Evolutionary conservation across 768 basidiomycete species (phyloP).

Genomic region (Xerocomellus intermedius): DNA sequence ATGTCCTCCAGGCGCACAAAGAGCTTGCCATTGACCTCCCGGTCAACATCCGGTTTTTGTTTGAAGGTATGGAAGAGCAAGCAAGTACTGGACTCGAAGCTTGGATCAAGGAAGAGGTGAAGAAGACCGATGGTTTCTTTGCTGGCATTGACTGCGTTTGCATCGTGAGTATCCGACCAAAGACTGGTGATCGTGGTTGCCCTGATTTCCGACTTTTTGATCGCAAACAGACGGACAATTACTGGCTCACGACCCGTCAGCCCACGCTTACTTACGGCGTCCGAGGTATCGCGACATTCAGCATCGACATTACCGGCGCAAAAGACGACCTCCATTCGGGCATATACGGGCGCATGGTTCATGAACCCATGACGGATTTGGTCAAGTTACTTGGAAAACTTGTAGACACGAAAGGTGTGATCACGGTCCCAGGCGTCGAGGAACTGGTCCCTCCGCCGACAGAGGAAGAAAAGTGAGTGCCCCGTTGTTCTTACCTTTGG

Average conservation of each 20-base stretch:
- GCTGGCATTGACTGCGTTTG: no score
- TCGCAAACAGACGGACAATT: conserved; percentile 70
- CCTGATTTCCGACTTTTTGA: neutral
- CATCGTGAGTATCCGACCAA: no score
- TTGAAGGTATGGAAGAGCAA: conserved; percentile 91
- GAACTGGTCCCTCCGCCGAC: conserved; percentile 72
- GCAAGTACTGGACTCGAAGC: conserved; percentile 45
- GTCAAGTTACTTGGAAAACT: conserved; percentile 74
- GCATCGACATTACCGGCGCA: conserved; percentile 65
- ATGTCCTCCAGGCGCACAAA: neutral
- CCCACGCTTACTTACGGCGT: conserved; percentile 31
- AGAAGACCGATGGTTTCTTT: neutral
- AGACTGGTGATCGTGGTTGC: neutral
- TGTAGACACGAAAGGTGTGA: conserved; percentile 48
- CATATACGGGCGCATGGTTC: conserved; percentile 71
- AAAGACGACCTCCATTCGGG: conserved; percentile 86
- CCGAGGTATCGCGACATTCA: no score
- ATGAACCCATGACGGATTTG: conserved; percentile 90
- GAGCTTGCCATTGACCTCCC: conserved; percentile 51
- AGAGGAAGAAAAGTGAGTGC: conserved; percentile 37
- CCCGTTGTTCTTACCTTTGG: no score
- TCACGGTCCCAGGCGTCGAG: conserved; percentile 69
- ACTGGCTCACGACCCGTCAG: conserved; percentile 80
- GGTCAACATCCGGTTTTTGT: conserved; percentile 84
- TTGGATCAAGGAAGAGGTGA: conserved; percentile 62